phyloP scores from a whole-genome alignment of 2,329 filamentous ascomycete genomes.

The Plectosphaerella cucumerina region DNA sequence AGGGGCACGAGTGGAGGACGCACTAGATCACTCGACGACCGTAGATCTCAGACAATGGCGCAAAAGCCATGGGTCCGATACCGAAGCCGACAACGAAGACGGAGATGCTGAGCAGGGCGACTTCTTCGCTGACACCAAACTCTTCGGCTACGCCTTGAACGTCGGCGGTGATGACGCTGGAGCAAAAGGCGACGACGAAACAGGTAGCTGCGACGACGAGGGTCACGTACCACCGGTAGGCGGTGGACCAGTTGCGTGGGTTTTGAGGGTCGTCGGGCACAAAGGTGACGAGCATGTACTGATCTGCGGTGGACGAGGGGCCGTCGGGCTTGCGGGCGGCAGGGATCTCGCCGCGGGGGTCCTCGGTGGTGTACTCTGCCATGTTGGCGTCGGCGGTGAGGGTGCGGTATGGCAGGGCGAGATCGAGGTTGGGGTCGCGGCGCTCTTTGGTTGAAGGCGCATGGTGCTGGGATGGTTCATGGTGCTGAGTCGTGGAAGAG shows the following conservation, averaged over 20 bases:
- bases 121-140: constrained; percentile 68
- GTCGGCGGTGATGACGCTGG: constrained; percentile 75
- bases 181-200: constrained; percentile 69
- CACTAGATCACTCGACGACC: constrained; percentile 69
- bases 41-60: constrained; percentile 71
- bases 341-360: constrained; percentile 56
- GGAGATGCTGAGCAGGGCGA: constrained; percentile 66
- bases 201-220: constrained; percentile 77
- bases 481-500: constrained; percentile 9
- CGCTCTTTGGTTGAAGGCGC: constrained; percentile 24
- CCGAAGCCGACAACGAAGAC: constrained; percentile 82
- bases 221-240: constrained; percentile 77
- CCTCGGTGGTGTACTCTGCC: constrained; percentile 64
- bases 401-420: constrained; percentile 62
- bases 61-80: constrained; percentile 75
- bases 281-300: constrained; percentile 59
- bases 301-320: constrained; percentile 15
- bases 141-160: constrained; percentile 57
- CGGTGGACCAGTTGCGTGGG: constrained; percentile 81
- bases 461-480: constrained; percentile 3
- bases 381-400: constrained; percentile 58
- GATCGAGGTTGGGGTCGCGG: constrained; percentile 36
- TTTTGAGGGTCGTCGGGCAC: constrained; percentile 68
- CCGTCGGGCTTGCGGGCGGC: constrained; percentile 6
- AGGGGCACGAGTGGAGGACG: no score